Evolutionary conservation across 1,284 basidiomycete species (phyloP).

Genomic region (Marasmius tenuissimus): DNA sequence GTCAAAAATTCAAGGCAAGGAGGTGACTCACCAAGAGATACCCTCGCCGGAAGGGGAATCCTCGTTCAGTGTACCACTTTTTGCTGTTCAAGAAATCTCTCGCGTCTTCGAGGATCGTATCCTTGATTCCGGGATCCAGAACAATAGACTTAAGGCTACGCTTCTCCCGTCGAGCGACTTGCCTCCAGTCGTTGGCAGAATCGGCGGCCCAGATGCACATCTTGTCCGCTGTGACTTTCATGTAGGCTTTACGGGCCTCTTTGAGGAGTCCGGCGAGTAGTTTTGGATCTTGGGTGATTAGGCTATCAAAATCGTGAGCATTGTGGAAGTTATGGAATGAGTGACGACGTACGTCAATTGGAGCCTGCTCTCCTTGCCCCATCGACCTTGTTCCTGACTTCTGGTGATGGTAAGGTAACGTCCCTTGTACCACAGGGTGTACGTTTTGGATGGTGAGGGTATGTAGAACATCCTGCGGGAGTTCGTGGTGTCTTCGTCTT

Average conservation of each 20-base stretch:
- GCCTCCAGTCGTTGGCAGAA: slow-evolving; percentile 48
- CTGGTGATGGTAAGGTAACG: slow-evolving; percentile 48
- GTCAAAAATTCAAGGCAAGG: background rate
- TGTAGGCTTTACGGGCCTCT: slow-evolving; percentile 56
- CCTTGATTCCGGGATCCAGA: slow-evolving; percentile 63
- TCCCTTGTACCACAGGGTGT: slow-evolving; percentile 50
- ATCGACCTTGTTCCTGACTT: slow-evolving; percentile 28
- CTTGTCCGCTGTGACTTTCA: slow-evolving; percentile 47
- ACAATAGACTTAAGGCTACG: slow-evolving; percentile 65
- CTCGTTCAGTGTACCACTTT: slow-evolving; percentile 67
- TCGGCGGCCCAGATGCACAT: slow-evolving; percentile 56
- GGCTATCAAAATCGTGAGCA: slow-evolving; percentile 38
- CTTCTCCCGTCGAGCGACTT: slow-evolving; percentile 58
- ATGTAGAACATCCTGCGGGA: slow-evolving; percentile 44
- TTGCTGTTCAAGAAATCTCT: slow-evolving; percentile 65
- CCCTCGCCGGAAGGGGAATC: slow-evolving; percentile 72
- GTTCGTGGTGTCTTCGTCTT: slow-evolving; percentile 16
- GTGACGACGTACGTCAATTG: slow-evolving; percentile 33
- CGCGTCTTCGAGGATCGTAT: slow-evolving; percentile 64
- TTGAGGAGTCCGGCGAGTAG: slow-evolving; percentile 51
- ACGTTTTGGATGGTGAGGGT: slow-evolving; percentile 43
- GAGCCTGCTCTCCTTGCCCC: slow-evolving; percentile 35
- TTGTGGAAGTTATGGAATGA: background rate
- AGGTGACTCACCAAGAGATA: slow-evolving; percentile 57
- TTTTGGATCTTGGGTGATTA: slow-evolving; percentile 47